A percentile compares a stretch with the other conserved stretches of the same genome.
Conservation (phyloP, 768 basidiomycete genomes). For the Clathrus columnatus region DNA sequence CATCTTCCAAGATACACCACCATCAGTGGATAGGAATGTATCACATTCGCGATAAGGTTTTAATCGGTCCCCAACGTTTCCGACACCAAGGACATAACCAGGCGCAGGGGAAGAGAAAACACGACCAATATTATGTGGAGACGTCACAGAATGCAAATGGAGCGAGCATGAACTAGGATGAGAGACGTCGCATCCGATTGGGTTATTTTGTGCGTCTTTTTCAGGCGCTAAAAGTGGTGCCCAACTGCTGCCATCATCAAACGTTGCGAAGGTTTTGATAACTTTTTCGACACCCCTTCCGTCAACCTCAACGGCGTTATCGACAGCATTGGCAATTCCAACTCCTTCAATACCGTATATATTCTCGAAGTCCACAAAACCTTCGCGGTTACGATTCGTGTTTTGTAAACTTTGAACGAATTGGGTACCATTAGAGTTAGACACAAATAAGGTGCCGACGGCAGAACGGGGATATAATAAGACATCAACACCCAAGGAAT, state of each 20-base stretch:
- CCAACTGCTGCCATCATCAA: constrained; percentile 91
- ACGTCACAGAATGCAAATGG: constrained; percentile 88
- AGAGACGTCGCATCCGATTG: constrained; percentile 51
- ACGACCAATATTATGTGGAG: constrained; percentile 87
- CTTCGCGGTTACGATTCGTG: constrained; percentile 82
- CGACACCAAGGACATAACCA: constrained; percentile 95
- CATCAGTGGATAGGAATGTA: constrained; percentile 89
- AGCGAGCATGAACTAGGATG: constrained; percentile 63
- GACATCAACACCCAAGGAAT: constrained; percentile 93
- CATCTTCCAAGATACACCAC: constrained; percentile 82
- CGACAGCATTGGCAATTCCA: constrained; percentile 81
- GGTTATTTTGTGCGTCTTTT: constrained; percentile 49
- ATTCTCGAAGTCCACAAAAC: constrained; percentile 91
- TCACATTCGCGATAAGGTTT: constrained; percentile 77
- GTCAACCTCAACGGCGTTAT: constrained; percentile 79
- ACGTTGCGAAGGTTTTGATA: constrained; percentile 75
- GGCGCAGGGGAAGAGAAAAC: constrained; percentile 94
- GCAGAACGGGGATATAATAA: constrained; percentile 46
- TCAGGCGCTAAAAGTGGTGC: constrained; percentile 50
- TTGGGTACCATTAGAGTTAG: constrained; percentile 92
- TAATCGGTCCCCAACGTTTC: constrained; percentile 66
- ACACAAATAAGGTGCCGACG: constrained; percentile 90
- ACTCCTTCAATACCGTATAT: constrained; percentile 83
- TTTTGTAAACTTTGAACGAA: constrained; percentile 87
- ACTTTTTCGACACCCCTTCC: constrained; percentile 58